phyloP scores from a whole-genome alignment of 139 green algal genomes.

The Micractinium sp. region DNA sequence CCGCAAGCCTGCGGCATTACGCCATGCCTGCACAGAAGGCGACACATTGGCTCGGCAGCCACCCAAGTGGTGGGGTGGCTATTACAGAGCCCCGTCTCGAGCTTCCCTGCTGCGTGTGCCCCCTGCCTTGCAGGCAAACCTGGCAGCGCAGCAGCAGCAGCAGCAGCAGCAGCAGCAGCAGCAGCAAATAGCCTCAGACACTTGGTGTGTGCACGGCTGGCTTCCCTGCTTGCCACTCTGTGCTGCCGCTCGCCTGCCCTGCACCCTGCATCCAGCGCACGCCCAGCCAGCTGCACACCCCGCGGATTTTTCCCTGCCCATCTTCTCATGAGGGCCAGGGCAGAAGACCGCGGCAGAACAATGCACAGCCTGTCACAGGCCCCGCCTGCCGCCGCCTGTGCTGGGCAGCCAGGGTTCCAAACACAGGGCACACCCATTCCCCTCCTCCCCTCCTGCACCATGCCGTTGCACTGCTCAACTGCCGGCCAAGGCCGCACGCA shows the following conservation, averaged over 20 bases:
- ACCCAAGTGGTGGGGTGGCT: too few species aligned
- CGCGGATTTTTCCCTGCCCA: conserved; percentile 1
- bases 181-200: neutral
- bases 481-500: too few species aligned
- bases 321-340: neutral
- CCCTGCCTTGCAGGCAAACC: neutral
- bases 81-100: too few species aligned
- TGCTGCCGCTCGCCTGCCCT: too few species aligned
- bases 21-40: too few species aligned
- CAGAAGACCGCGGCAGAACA: conserved; percentile 1
- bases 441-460: neutral
- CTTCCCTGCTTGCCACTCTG: neutral
- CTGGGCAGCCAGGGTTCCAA: conserved; percentile 19
- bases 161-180: neutral
- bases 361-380: neutral
- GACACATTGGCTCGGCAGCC: too few species aligned
- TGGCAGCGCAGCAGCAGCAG: neutral
- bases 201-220: neutral
- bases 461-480: too few species aligned
- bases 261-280: neutral
- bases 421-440: neutral
- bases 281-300: neutral
- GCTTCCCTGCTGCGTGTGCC: neutral
- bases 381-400: neutral
- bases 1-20: too few species aligned